Percentiles rank a stretch among this genome's conserved stretches.
These are phyloP conservation scores for Epichloe sp. DNA, from an alignment of 2,329 filamentous ascomycete species.

Conservation along the genomic window DNA sequence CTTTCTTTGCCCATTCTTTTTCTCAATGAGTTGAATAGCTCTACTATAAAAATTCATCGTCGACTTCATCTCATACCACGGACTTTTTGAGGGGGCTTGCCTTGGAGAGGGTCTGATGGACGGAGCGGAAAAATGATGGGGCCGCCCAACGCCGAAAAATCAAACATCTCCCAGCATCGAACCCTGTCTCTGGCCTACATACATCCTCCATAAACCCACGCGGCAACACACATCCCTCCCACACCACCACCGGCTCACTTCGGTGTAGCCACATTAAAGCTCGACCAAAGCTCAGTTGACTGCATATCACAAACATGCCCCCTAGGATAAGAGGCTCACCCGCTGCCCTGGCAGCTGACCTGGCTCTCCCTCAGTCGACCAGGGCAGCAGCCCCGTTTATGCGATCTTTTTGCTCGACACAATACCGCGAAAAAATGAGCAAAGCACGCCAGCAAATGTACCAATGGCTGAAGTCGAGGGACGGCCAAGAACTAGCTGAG, in stretches of 20 bases:
- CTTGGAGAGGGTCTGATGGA: not conserved
- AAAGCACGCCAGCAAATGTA: slow-evolving; percentile 24
- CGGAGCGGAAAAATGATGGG: slow-evolving; percentile 5
- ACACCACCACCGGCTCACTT: not conserved
- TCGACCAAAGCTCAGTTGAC: not conserved
- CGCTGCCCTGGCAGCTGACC: slow-evolving; percentile 13
- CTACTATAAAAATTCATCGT: no score
- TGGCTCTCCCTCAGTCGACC: slow-evolving; percentile 1
- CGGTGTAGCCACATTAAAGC: not conserved
- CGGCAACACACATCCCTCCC: not conserved
- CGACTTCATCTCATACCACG: no score
- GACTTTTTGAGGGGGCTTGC: not conserved
- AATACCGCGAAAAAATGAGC: slow-evolving; percentile 24
- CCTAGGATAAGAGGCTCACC: slow-evolving; percentile 14
- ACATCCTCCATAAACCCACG: not conserved
- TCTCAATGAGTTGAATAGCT: no score
- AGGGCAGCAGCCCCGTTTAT: slow-evolving; percentile 6
- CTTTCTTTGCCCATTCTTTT: no score
- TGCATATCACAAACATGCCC: slow-evolving; percentile 2
- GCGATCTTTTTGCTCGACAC: slow-evolving; percentile 28
- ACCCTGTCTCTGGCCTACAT: not conserved
- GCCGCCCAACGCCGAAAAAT: not conserved
- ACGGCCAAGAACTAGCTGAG: slow-evolving; percentile 14
- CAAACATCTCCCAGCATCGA: not conserved
- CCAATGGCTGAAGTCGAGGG: slow-evolving; percentile 21